Conservation (phyloP, 805 yeast species). For the Lipomyces spencermartinsiae region DNA sequence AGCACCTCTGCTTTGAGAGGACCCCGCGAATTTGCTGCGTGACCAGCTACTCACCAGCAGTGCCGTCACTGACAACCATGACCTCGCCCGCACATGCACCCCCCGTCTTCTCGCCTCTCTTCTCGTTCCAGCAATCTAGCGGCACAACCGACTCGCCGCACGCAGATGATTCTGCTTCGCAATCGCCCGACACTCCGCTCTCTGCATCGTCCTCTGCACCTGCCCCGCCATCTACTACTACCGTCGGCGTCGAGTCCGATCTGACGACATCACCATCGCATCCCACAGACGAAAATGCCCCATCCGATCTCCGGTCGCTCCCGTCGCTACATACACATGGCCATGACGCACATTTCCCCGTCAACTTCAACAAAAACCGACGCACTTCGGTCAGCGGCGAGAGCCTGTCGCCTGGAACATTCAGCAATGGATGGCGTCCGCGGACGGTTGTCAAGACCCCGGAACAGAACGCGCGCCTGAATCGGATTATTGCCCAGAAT, state of each 20-base stretch:
- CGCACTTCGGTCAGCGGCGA: slow-evolving; percentile 40
- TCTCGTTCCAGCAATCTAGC: slow-evolving; percentile 20
- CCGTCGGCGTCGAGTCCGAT: slow-evolving; percentile 2
- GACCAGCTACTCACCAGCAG: neutral
- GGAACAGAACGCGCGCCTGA: slow-evolving; percentile 71
- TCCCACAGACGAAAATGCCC: slow-evolving; percentile 7
- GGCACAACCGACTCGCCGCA: slow-evolving; percentile 1
- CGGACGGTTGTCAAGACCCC: slow-evolving; percentile 37
- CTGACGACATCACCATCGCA: neutral
- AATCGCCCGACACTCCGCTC: slow-evolving; percentile 18
- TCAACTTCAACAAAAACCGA: slow-evolving; percentile 34
- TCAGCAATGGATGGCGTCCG: slow-evolving; percentile 49
- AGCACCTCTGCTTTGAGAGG: neutral
- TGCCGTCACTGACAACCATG: neutral
- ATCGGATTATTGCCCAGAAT: slow-evolving; percentile 75
- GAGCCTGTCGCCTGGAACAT: slow-evolving; percentile 27
- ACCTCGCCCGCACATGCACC: slow-evolving; percentile 16
- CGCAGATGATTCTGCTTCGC: slow-evolving; percentile 15
- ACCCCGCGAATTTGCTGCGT: neutral
- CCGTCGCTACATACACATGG: slow-evolving; percentile 4
- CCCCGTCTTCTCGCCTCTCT: slow-evolving; percentile 24
- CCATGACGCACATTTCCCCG: slow-evolving; percentile 26
- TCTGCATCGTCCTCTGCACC: slow-evolving; percentile 1
- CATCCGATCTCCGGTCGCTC: slow-evolving; percentile 14
- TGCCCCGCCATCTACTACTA: slow-evolving; percentile 6